Evolutionary conservation across 805 yeast genomes (phyloP).

Genomic region (Candida oleophila): DNA sequence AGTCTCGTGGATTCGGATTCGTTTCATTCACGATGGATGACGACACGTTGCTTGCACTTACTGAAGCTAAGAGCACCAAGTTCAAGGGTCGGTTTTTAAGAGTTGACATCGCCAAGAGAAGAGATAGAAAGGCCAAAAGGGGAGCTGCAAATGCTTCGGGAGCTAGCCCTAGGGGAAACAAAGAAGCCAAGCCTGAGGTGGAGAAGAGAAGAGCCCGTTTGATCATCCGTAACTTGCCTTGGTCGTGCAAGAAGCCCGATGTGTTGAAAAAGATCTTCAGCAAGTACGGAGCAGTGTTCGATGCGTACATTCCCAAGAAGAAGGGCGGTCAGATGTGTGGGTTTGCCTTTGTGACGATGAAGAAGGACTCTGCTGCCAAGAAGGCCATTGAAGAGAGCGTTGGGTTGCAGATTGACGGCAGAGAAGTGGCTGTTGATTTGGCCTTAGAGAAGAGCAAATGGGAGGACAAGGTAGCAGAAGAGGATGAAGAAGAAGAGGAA

Average conservation of each 20-base stretch:
- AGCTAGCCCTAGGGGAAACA: conserved; percentile 6
- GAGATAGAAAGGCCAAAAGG: conserved; percentile 59
- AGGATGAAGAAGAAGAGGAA: conserved; percentile 41
- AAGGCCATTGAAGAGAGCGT: conserved; percentile 72
- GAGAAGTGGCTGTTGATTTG: conserved; percentile 91
- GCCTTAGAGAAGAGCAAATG: conserved; percentile 88
- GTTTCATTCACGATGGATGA: conserved; percentile 85
- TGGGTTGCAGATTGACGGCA: conserved; percentile 80
- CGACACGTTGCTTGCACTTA: conserved; percentile 76
- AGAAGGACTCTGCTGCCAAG: conserved; percentile 72
- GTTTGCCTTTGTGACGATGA: conserved; percentile 92
- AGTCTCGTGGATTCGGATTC: conserved; percentile 93
- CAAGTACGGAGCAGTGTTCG: conserved; percentile 82
- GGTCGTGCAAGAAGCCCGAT: conserved; percentile 85
- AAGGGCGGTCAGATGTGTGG: conserved; percentile 89
- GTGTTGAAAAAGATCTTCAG: conserved; percentile 67
- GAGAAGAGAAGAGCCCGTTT: conserved; percentile 83
- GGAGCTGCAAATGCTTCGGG: conserved; percentile 6
- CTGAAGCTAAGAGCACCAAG: conserved; percentile 60
- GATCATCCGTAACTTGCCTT: conserved; percentile 89
- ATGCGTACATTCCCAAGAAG: conserved; percentile 86
- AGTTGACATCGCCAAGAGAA: conserved; percentile 87
- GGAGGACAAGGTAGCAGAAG: conserved; percentile 40
- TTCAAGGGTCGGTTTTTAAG: conserved; percentile 66
- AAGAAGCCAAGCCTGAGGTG: conserved; percentile 31